Base-by-base conservation (phyloP, 1,139 yeast genomes). In the Arxiozyma slooffiae region DNA sequence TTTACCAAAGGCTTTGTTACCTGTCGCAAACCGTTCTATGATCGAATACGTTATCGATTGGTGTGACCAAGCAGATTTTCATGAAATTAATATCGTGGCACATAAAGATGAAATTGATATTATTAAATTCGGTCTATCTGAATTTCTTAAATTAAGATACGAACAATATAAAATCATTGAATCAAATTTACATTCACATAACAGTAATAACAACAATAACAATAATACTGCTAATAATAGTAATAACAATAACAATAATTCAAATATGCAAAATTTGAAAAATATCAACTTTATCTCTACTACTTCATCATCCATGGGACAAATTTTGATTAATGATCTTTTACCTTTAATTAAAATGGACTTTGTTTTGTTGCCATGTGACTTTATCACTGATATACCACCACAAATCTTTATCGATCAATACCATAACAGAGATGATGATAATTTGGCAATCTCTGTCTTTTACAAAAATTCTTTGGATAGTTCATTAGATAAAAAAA, bases 1-100 rank as follows among this genome's bases (percentile, higher is more conserved):
- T 83, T 64, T 78, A 11, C 80, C 95, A 6, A 92, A 92, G 70
- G 94, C 97, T 0, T 71, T 90, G 50, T 69, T 94, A 48, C 97
- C 98, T 2, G 75, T 94, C 43, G 97, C 94, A 17, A 90, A 90
- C 66, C 77, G 78, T 60, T 95, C 97, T n/a, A 82, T 92, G 86
- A 72, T 94, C 46, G 83, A 83, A 58, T 85, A 88, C 63, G 95
- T 86, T 3, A 73, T 94, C 45, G 90, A 85, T 58, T 94, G 97
- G 97, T 89, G 97, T 73, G 88, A 83, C 61, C 76, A 77, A 63
- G 97, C 95, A 1, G 83, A 84, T 54, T 85, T 87, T 64, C 77
- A 79, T 41, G 78, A 76, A 51, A 74, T 83, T 18, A 74, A 84
- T 41, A 73, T 80, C 17, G 77, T 75, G 6, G 77, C 81, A 50